Percentiles rank a stretch among this genome's conserved stretches.
phyloP scores from a whole-genome alignment of 1,139 yeast genomes.

The Geotrichum carabidarum region DNA sequence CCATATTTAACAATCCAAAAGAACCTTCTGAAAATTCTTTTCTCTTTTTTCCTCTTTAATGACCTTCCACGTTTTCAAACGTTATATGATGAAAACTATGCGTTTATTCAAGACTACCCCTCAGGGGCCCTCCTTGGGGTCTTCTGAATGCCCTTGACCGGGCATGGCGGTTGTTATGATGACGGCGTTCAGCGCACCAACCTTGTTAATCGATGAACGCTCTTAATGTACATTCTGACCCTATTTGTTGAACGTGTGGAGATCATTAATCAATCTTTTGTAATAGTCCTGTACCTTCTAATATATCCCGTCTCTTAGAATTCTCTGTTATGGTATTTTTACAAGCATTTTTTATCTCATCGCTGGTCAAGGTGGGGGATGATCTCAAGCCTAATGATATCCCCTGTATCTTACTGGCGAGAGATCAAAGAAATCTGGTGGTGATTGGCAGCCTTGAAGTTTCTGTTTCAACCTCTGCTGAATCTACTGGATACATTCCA shows the following conservation, averaged over 20 bases:
- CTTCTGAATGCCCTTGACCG: constrained; percentile 37
- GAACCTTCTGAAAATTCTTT: constrained; percentile 9
- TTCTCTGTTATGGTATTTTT: background rate
- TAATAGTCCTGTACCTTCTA: background rate
- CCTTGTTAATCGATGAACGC: constrained; percentile 39
- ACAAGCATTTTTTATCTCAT: background rate
- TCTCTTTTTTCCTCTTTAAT: constrained; percentile 25
- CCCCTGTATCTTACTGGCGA: constrained; percentile 11
- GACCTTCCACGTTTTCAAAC: constrained; percentile 39
- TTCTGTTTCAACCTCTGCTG: constrained; percentile 2
- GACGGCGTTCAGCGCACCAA: constrained; percentile 38
- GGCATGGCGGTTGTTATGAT: constrained; percentile 38
- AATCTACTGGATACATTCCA: constrained; percentile 1
- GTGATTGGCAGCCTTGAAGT: constrained; percentile 3
- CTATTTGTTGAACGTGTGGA: constrained; percentile 4
- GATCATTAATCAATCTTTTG: constrained; percentile 6
- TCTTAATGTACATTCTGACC: constrained; percentile 32
- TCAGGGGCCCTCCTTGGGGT: constrained; percentile 22
- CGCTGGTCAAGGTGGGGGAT: constrained; percentile 5
- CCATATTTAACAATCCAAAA: background rate
- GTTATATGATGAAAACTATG: constrained; percentile 36
- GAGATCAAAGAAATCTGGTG: constrained; percentile 6
- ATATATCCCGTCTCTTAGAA: background rate
- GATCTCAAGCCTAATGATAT: background rate
- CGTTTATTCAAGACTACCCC: constrained; percentile 32